Base-by-base conservation (phyloP, 164 flowering plant genomes). In the Liquidambar formosana region DNA sequence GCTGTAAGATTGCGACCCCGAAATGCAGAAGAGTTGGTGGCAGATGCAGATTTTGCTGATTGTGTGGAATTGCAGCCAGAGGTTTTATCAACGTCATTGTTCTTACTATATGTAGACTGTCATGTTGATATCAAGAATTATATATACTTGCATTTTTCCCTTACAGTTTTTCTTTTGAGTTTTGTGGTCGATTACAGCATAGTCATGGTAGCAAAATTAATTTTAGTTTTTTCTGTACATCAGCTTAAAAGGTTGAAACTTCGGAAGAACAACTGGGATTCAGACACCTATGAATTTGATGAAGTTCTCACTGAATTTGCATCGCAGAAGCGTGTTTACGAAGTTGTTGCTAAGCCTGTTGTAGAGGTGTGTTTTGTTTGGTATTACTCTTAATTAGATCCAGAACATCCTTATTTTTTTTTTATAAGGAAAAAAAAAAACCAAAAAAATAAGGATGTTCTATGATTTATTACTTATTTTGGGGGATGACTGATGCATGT, bases 1-100 rank as follows among this genome's bases (percentile, higher is more conserved):
- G 97, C 99, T 44, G 96, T 96, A 10, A 82, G 98, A 74, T 78
- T 96, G 76, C 80, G 98, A 38, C 99, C 99, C 5, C 88, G 88
- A 59, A 96, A 93, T 84, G 83, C 86, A 16, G 98, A 96, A 75
- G 99, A 96, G 81, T 62, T 73, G 74, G 84, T 81, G 38, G 91
- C 95, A 16, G 99, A 96, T 86, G 97, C 99, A 16, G 99, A 96
- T 83, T 96, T 96, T 86, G 97, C 98, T 67, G 97, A 96, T 73
- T 96, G 99, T 73, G 99, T 96, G 41, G 98, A 96, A 68, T 69
- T 96, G 77, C 99, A 90, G 78, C 97, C 97, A 19, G 99, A 94
- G 97, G 99, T 92, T 57, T 23, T 63, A 58, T 11, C 21, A 16
- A 57, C 57, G 22, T 11, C 10, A 0, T 46, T 63, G n/a, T 18